These are phyloP conservation scores for Penicillium sp. DNA, from an alignment of 2,329 filamentous ascomycete genomes.

Conservation along the genomic window DNA sequence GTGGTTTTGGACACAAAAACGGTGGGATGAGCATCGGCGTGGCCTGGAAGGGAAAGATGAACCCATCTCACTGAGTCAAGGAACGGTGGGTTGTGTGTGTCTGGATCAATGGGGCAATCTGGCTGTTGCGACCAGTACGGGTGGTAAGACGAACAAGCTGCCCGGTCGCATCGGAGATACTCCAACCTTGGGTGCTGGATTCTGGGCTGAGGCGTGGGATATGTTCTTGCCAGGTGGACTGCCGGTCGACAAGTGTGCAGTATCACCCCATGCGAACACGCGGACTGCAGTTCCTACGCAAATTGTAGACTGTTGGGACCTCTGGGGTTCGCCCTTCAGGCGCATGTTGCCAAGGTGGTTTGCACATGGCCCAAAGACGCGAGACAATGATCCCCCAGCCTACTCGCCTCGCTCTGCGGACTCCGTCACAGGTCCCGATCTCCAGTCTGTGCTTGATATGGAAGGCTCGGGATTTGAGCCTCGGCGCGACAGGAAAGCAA, in stretches of 20 bases:
- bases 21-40: conserved; percentile 71
- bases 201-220: conserved; percentile 82
- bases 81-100: conserved; percentile 77
- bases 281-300: too few species aligned
- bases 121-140: conserved; percentile 61
- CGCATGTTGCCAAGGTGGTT: conserved; percentile 15
- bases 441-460: too few species aligned
- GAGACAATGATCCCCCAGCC: not conserved
- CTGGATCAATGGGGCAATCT: conserved; percentile 69
- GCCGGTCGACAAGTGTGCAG: not conserved
- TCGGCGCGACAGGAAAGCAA: conserved; percentile 25
- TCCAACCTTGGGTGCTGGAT: conserved; percentile 74
- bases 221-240: conserved; percentile 15
- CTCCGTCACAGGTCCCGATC: too few species aligned
- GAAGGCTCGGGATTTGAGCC: too few species aligned
- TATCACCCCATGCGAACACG: not conserved
- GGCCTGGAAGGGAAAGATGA: conserved; percentile 45
- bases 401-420: conserved; percentile 2
- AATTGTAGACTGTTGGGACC: not conserved
- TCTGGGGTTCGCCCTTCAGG: not conserved
- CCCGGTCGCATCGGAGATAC: conserved; percentile 82
- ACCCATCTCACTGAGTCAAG: conserved; percentile 58
- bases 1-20: conserved; percentile 73
- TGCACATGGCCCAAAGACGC: not conserved
- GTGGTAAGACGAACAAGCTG: conserved; percentile 83